Conservation (phyloP, 768 basidiomycete species). For the Xerocomus spinulosus region DNA sequence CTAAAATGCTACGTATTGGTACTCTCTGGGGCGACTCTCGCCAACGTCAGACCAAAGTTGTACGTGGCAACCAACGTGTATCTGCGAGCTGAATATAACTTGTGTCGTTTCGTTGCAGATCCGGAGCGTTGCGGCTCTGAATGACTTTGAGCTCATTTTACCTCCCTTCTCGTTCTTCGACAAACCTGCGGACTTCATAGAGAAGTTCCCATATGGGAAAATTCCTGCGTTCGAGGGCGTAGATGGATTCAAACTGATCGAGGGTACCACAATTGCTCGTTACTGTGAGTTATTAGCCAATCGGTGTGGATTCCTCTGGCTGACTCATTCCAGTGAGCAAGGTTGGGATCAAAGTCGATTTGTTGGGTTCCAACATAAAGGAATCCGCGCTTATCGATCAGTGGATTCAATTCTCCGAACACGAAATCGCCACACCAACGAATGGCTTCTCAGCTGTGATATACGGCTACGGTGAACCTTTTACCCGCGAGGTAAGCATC, state of each 20-base stretch:
- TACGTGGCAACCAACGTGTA: neutral
- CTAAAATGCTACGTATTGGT: constrained; percentile 15
- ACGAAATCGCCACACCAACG: constrained; percentile 2
- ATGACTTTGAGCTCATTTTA: constrained; percentile 8
- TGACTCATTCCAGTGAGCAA: constrained; percentile 6
- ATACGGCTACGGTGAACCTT: neutral
- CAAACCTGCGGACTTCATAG: constrained; percentile 11
- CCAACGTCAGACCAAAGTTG: constrained; percentile 17
- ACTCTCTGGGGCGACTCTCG: constrained; percentile 11
- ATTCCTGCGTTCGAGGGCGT: constrained; percentile 16
- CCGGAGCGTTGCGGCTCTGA: constrained; percentile 9
- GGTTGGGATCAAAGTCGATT: constrained; percentile 6
- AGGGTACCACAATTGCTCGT: constrained; percentile 16
- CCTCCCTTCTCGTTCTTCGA: constrained; percentile 3
- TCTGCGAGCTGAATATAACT: neutral
- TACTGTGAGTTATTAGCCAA: constrained; percentile 9
- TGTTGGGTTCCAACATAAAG: constrained; percentile 12
- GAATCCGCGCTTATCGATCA: constrained; percentile 15
- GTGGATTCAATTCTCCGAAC: constrained; percentile 19
- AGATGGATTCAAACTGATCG: constrained; percentile 16
- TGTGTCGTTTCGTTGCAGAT: neutral
- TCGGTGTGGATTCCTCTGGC: neutral
- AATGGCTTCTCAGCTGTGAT: neutral
- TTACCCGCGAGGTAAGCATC: constrained; percentile 11
- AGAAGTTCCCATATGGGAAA: constrained; percentile 18